A percentile compares a stretch with the other conserved stretches of the same genome.
Conservation (phyloP, 192 early-diverging fungal genomes). For the Coemansia sp. region DNA sequence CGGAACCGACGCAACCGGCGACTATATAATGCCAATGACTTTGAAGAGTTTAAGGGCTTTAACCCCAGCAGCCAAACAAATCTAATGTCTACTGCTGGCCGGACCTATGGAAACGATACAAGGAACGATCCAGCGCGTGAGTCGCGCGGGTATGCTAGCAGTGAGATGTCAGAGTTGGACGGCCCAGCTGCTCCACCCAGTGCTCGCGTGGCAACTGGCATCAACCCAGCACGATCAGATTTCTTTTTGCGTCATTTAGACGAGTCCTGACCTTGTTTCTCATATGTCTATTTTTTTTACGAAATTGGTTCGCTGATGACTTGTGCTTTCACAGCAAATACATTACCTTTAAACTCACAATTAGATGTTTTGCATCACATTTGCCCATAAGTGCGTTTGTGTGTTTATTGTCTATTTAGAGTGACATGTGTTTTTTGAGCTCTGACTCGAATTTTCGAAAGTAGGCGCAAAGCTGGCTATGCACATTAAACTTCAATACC, state of each 20-base stretch:
- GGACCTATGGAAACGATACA: conserved; percentile 8
- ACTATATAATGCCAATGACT: conserved; percentile 21
- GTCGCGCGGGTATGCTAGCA: neutral
- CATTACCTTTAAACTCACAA: no score
- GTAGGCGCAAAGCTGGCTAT: no score
- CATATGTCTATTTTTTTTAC: neutral
- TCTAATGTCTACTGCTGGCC: neutral
- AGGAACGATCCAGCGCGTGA: neutral
- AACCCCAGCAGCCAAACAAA: conserved; percentile 20
- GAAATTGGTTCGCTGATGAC: no score
- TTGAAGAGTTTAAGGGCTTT: conserved; percentile 24
- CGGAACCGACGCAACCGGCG: conserved; percentile 17
- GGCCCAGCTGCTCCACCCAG: neutral
- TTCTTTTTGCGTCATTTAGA: neutral
- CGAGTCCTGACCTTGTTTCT: neutral
- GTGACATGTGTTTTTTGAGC: no score
- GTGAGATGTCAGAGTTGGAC: neutral
- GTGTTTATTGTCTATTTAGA: no score
- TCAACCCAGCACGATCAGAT: neutral
- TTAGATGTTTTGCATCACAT: no score
- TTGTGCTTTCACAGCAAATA: no score
- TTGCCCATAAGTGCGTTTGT: no score
- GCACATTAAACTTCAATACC: neutral
- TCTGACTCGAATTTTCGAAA: no score
- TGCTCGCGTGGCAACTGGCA: neutral